A percentile compares a stretch with the other conserved stretches of the same genome.
These are phyloP conservation scores for Phytophthora gonapodyides DNA, from an alignment of 352 stramenopile genomes.

Conservation along the genomic window DNA sequence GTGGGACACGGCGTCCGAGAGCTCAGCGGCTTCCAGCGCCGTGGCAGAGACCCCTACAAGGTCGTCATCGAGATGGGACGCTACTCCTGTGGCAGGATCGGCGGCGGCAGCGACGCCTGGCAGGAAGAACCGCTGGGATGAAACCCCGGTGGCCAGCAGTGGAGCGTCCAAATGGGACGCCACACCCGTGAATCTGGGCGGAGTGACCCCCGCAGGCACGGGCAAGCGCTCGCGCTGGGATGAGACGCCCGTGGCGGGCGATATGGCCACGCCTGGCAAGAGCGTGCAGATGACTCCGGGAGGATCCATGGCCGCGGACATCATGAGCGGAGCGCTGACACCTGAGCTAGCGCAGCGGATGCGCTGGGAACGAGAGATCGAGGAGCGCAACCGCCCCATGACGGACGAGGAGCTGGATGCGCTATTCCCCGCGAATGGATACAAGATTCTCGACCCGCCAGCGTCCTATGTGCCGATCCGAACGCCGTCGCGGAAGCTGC, in stretches of 20 bases:
- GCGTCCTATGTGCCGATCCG: slow-evolving; percentile 95
- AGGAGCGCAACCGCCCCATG: slow-evolving; percentile 96
- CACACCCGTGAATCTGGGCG: slow-evolving; percentile 78
- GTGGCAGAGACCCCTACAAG: slow-evolving; percentile 57
- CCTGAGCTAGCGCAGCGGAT: slow-evolving; percentile 93
- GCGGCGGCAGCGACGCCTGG: slow-evolving; percentile 41
- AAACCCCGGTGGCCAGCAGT: slow-evolving; percentile 67
- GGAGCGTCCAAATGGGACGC: slow-evolving; percentile 91
- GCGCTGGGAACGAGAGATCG: slow-evolving; percentile 96
- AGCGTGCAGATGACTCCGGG: slow-evolving; percentile 72
- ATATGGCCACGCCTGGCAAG: slow-evolving; percentile 57
- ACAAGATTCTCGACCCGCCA: slow-evolving; percentile 96
- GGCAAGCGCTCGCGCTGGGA: slow-evolving; percentile 96
- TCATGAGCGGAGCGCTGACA: slow-evolving; percentile 76
- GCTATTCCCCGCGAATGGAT: slow-evolving; percentile 95
- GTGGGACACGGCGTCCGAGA: slow-evolving; percentile 72
- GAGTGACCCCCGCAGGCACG: slow-evolving; percentile 52
- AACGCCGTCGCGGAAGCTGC: slow-evolving; percentile 94
- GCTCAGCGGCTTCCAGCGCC: slow-evolving; percentile 31
- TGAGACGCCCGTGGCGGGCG: slow-evolving; percentile 90
- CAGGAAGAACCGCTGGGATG: slow-evolving; percentile 87
- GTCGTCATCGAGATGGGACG: slow-evolving; percentile 77
- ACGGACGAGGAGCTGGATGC: slow-evolving; percentile 97
- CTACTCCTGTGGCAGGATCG: slow-evolving; percentile 50
- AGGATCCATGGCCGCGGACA: slow-evolving; percentile 56